Conservation (phyloP, 2,329 filamentous ascomycete genomes). For the Thelonectria blattea region DNA sequence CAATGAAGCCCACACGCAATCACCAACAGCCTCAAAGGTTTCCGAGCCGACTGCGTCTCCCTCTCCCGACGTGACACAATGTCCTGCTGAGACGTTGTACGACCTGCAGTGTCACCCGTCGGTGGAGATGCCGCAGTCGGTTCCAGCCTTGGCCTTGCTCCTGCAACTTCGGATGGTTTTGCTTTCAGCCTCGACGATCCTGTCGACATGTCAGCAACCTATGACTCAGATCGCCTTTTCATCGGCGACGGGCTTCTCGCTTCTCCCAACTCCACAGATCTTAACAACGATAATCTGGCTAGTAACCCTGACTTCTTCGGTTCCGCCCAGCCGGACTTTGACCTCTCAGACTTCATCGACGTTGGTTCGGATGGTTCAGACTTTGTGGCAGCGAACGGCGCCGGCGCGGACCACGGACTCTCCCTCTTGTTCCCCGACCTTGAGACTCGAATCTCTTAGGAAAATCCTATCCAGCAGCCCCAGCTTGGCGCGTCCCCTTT, state of each 20-base stretch:
- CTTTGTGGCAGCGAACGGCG: conserved; percentile 56
- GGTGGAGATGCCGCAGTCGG: conserved; percentile 64
- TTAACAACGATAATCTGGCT: conserved; percentile 72
- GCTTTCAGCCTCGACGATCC: conserved; percentile 71
- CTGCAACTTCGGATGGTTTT: conserved; percentile 66
- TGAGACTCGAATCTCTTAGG: conserved; percentile 66
- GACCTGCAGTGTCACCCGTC: conserved; percentile 99
- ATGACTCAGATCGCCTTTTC: conserved; percentile 77
- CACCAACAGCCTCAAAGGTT: conserved; percentile 30
- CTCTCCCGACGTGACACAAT: conserved; percentile 96
- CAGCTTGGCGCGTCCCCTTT: conserved; percentile 74
- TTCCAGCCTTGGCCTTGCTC: conserved; percentile 51
- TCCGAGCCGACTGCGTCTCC: conserved; percentile 41
- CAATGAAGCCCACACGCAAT: conserved; percentile 39
- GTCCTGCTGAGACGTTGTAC: conserved; percentile 99
- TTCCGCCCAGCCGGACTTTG: conserved; percentile 46
- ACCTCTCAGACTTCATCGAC: conserved; percentile 57
- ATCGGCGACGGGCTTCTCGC: conserved; percentile 77
- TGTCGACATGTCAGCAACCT: conserved; percentile 71
- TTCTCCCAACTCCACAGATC: conserved; percentile 71
- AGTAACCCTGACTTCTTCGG: conserved; percentile 61
- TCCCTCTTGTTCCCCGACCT: conserved; percentile 60
- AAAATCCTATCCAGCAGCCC: conserved; percentile 76
- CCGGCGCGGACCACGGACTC: conserved; percentile 59
- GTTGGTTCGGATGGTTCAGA: conserved; percentile 52